Percentiles rank a stretch among this genome's conserved stretches.
Conservation (phyloP, 495 filamentous ascomycete genomes). For the Penicillium nucicola region DNA sequence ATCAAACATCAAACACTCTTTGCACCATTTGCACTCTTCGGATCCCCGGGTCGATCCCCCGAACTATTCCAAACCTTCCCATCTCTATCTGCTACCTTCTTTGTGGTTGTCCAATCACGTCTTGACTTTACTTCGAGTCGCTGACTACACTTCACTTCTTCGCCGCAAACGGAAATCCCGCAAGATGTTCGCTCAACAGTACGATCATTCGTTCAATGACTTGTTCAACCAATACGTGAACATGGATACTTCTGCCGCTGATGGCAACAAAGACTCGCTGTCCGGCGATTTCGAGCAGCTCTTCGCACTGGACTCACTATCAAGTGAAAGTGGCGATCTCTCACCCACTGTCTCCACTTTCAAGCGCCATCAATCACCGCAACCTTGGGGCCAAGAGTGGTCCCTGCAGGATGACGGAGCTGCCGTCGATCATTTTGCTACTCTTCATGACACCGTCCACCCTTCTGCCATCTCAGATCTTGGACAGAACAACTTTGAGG, state of each 20-base stretch:
- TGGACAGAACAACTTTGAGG: conserved; percentile 31
- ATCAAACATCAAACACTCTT: conserved; percentile 10
- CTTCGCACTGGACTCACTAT: conserved; percentile 41
- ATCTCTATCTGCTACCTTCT: conserved; percentile 3
- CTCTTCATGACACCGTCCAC: conserved; percentile 39
- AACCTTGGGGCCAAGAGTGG: conserved; percentile 43
- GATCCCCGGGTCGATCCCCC: conserved; percentile 13
- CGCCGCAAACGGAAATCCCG: conserved; percentile 47
- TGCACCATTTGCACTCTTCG: conserved; percentile 11
- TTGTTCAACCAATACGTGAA: conserved; percentile 53
- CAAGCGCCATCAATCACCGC: conserved; percentile 36
- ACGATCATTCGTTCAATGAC: conserved; percentile 51
- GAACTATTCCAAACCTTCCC: conserved; percentile 7
- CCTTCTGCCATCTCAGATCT: conserved; percentile 39
- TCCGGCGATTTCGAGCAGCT: conserved; percentile 42
- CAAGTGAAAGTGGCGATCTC: conserved; percentile 46
- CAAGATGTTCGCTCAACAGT: conserved; percentile 47
- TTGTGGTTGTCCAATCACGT: conserved; percentile 32
- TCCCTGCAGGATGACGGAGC: conserved; percentile 34
- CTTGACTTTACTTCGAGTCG: conserved; percentile 16
- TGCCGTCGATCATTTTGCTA: conserved; percentile 27
- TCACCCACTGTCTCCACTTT: conserved; percentile 37
- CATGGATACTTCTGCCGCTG: conserved; percentile 38
- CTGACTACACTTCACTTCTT: conserved; percentile 23
- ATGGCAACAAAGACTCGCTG: conserved; percentile 45